Evolutionary conservation across 495 filamentous ascomycete species (phyloP).

Genomic region (Copromyces sp.): DNA sequence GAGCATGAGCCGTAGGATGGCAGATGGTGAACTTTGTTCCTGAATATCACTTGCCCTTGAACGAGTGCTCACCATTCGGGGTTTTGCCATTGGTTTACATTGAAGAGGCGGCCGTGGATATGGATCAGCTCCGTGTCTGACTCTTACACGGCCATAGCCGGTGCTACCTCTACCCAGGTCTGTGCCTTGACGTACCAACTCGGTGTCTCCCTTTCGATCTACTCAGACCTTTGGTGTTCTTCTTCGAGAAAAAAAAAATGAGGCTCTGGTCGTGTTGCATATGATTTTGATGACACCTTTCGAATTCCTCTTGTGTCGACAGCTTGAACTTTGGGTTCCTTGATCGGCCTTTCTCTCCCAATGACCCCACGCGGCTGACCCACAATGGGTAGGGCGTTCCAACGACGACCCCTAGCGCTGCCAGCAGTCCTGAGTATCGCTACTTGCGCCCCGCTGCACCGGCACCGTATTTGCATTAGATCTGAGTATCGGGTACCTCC

Average conservation of each 20-base stretch:
- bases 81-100: not conserved
- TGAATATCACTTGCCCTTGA: not conserved
- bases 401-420: not conserved
- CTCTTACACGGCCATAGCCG: not conserved
- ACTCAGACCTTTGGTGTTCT: not conserved
- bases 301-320: not conserved
- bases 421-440: not conserved
- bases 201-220: not conserved
- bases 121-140: not conserved
- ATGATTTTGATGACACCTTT: not conserved
- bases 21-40: not conserved
- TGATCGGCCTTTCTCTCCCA: not conserved
- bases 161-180: not conserved
- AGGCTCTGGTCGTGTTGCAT: not conserved
- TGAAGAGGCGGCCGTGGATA: not conserved
- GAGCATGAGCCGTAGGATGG: not conserved
- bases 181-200: not conserved
- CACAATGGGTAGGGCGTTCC: not conserved
- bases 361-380: not conserved
- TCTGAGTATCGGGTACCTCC: not conserved
- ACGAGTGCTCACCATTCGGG: not conserved
- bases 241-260: not conserved
- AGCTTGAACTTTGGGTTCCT: not conserved
- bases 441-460: not conserved
- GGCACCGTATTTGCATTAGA: not conserved